A percentile compares a stretch with the other conserved stretches of the same genome.
Conservation (phyloP, 148 eudicot genomes). For the Amaranthus palmeri region DNA sequence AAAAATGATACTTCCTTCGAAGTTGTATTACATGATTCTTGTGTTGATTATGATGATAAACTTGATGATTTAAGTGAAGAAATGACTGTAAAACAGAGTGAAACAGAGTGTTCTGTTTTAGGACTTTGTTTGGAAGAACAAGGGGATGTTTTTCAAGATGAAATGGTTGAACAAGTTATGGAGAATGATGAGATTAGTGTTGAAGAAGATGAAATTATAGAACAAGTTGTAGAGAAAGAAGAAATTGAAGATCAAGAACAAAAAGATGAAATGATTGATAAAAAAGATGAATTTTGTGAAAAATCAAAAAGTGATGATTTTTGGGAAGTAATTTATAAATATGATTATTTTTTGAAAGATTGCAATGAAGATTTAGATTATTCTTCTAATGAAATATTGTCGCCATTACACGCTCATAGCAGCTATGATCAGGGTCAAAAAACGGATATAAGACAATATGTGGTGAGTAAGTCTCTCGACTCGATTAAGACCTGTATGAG, state of each 20-base stretch:
- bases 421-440: background rate
- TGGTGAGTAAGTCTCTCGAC: too few relatives aligned
- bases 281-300: slow-evolving; percentile 12
- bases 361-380: slow-evolving; percentile 14
- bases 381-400: slow-evolving; percentile 3
- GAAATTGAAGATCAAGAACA: background rate
- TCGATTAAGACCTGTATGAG: slow-evolving; percentile 6
- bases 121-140: background rate
- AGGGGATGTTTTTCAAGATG: background rate
- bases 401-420: too few relatives aligned
- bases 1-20: slow-evolving; percentile 11
- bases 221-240: slow-evolving; percentile 5
- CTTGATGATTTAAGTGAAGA: slow-evolving; percentile 15
- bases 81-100: background rate
- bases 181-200: background rate
- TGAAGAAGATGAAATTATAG: slow-evolving; percentile 3
- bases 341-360: slow-evolving; percentile 19
- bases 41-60: background rate
- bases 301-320: slow-evolving; percentile 19
- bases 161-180: background rate
- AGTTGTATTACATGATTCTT: background rate
- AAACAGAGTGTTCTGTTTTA: slow-evolving; percentile 9
- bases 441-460: background rate
- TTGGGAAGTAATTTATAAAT: slow-evolving; percentile 21
- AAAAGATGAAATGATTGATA: slow-evolving; percentile 17